Evolutionary conservation across 352 stramenopile species (phyloP).

Genomic region (Phytopythium cucurbitacearum): DNA sequence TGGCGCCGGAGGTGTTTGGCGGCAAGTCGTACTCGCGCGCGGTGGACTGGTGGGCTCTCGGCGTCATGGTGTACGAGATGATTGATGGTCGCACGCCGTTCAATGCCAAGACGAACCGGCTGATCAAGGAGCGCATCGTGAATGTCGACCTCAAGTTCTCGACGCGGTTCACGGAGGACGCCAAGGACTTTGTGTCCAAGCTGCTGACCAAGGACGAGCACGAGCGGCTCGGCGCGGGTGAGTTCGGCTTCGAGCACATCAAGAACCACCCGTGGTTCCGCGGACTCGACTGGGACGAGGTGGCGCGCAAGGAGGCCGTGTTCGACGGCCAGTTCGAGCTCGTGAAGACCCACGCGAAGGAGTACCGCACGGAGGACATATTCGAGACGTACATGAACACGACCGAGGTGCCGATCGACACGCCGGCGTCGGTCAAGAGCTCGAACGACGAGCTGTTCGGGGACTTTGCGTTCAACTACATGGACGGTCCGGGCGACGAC

Average conservation of each 20-base stretch:
- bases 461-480: slow-evolving; percentile 84
- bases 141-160: slow-evolving; percentile 84
- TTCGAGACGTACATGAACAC: slow-evolving; percentile 89
- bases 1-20: slow-evolving; percentile 88
- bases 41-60: slow-evolving; percentile 88
- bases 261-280: slow-evolving; percentile 88
- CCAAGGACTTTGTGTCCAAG: slow-evolving; percentile 78
- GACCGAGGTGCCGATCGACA: slow-evolving; percentile 77
- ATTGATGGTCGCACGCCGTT: slow-evolving; percentile 85
- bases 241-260: slow-evolving; percentile 81
- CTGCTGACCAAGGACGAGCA: slow-evolving; percentile 94
- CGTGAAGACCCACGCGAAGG: slow-evolving; percentile 81
- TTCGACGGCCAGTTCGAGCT: slow-evolving; percentile 72
- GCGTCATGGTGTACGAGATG: slow-evolving; percentile 89
- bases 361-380: slow-evolving; percentile 73
- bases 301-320: slow-evolving; percentile 46
- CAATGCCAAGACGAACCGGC: slow-evolving; percentile 82
- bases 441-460: slow-evolving; percentile 67
- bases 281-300: slow-evolving; percentile 81
- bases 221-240: slow-evolving; percentile 90
- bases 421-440: slow-evolving; percentile 76
- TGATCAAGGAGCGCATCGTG: slow-evolving; percentile 83
- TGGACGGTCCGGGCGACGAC: slow-evolving; percentile 45
- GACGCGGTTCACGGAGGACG: slow-evolving; percentile 73
- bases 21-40: slow-evolving; percentile 85